phyloP scores from a whole-genome alignment of 2,329 filamentous ascomycete genomes.

The Colletotrichum higginsianum region DNA sequence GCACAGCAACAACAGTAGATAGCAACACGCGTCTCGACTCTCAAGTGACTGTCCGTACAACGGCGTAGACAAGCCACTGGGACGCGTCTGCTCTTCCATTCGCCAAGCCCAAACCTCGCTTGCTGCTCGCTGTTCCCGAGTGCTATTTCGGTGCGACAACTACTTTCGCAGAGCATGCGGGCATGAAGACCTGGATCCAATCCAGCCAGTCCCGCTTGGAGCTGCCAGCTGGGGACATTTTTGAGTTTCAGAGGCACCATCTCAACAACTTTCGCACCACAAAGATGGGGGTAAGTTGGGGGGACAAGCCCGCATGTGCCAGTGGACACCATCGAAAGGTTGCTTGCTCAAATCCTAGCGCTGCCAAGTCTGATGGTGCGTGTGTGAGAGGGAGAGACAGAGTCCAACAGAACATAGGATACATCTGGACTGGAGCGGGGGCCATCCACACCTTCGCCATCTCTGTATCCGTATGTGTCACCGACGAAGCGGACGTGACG shows the following conservation, averaged over 20 bases:
- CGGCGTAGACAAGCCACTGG: not conserved
- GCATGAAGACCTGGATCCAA: constrained; percentile 5
- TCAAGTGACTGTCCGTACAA: not conserved
- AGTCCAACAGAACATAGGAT: constrained; percentile 10
- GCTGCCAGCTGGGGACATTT: constrained; percentile 21
- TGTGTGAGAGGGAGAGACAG: not conserved
- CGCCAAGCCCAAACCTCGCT: constrained; percentile 22
- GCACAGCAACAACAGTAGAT: not conserved
- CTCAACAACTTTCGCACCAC: constrained; percentile 24
- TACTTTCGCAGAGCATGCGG: constrained; percentile 1
- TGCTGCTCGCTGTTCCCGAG: constrained; percentile 19
- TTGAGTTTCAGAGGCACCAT: constrained; percentile 33
- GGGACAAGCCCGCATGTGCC: not conserved
- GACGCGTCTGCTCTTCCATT: constrained; percentile 8
- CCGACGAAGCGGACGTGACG: constrained; percentile 14
- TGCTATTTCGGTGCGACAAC: constrained; percentile 14
- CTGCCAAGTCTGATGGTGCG: constrained; percentile 18
- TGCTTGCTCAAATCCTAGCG: not conserved
- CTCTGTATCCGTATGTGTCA: constrained; percentile 9
- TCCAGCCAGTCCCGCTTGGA: constrained; percentile 9
- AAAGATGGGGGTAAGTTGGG: constrained; percentile 9
- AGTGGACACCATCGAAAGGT: constrained; percentile 4
- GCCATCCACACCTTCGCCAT: constrained; percentile 7
- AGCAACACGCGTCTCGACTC: not conserved
- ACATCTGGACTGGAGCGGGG: constrained; percentile 29